Evolutionary conservation across 768 basidiomycete genomes (phyloP), one percentile per base, ranked within the genome.

Genomic region (Mycena polygramma): DNA sequence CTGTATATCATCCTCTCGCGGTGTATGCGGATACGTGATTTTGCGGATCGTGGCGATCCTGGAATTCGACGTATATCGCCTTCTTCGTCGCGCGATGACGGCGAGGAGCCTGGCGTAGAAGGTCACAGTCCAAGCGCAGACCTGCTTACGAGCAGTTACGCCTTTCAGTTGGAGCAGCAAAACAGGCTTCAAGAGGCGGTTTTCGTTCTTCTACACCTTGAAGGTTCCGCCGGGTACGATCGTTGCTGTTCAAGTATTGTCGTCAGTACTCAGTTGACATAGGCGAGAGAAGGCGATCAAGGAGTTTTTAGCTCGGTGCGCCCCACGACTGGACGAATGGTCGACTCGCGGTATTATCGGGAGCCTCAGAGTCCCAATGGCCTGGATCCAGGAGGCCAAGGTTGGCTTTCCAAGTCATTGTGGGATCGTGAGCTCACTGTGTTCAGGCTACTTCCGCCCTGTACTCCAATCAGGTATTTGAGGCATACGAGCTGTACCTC

Each of bases 301-400:
- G 76, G 94, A 94, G 64, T 82, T 99, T 14, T 82, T 99, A 1
- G 83, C 88, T 17, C 89, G 96, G 8, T 90, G 88, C 5, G 92
- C 91, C 0, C 81, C 86, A 7, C 86, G 81, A 63, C 77, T 94
- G 11, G 90, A 94, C 74, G 91, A 92, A 59, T 94, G 92, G 92
- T 88, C 87, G 81, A 88, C 85, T 19, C 86, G 90, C 20, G 93
- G 92, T 20, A 82, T 94, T 13, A 85, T 91, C 4, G 91, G 92
- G 6, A 94, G 90, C 75, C 81, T 98, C 37, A 91, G 91, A 72
- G 87, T 99, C 39, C 98, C 98, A 0, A 80, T 88, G 61, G 80
- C 88, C 7, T 99, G 97, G 97, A 87, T 98, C n/a, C 88, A 92
- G 46, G 94, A 97, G 77, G 94, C 96, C 14, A 93, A 94, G 88